Percentiles rank a stretch among this genome's conserved stretches.
These are phyloP conservation scores for Trichodelitschia bisporula DNA, from an alignment of 495 filamentous ascomycete genomes.

Conservation along the genomic window DNA sequence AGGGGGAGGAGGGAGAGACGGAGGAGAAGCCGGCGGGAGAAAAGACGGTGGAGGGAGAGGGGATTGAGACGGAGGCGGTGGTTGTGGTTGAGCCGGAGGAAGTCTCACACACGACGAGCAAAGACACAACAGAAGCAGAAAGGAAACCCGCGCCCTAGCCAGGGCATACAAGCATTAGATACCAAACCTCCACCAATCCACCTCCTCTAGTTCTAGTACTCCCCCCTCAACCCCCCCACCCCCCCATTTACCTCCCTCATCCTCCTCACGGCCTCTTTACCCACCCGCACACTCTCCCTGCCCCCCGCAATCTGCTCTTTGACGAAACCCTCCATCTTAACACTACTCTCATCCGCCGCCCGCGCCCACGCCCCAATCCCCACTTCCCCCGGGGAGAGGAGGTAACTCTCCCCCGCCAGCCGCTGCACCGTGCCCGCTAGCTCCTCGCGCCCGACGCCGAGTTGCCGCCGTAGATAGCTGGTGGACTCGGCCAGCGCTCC, in stretches of 20 bases:
- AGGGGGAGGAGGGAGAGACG: slow-evolving; percentile 7
- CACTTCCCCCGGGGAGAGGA: neutral
- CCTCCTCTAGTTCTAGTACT: no score
- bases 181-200: no score
- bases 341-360: neutral
- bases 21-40: slow-evolving; percentile 6
- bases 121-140: no score
- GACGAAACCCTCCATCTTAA: neutral
- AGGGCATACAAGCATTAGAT: no score
- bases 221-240: neutral
- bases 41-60: no score
- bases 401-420: slow-evolving; percentile 1
- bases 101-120: no score
- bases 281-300: neutral
- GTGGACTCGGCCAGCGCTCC: no score
- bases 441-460: neutral
- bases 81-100: no score
- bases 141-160: no score
- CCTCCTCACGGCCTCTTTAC: neutral
- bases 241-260: neutral
- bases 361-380: neutral
- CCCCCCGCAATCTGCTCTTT: neutral
- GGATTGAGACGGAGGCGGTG: no score
- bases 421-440: neutral
- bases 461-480: slow-evolving; percentile 1